phyloP scores from a whole-genome alignment of 805 yeast genomes.

The Jamesozyma rosinii region DNA sequence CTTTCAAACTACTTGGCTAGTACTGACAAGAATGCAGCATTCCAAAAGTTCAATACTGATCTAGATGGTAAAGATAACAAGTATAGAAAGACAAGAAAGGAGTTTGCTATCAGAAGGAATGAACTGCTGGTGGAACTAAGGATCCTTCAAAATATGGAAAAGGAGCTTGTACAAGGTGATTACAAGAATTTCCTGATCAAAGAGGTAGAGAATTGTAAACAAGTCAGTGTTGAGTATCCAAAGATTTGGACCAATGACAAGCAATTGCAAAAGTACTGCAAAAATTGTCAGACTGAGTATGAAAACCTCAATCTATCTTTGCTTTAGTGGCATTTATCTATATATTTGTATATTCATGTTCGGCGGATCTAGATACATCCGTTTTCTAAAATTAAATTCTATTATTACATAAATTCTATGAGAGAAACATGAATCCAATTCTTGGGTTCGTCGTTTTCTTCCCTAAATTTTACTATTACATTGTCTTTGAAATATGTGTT shows the following conservation, averaged over 20 bases:
- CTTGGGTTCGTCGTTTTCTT: constrained; percentile 15
- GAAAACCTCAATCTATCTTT: constrained; percentile 6
- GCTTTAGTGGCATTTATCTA: not conserved
- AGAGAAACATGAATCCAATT: constrained; percentile 24
- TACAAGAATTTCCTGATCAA: constrained; percentile 62
- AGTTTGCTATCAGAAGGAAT: constrained; percentile 62
- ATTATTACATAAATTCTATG: constrained; percentile 16
- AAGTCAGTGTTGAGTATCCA: constrained; percentile 25
- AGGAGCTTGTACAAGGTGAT: constrained; percentile 50
- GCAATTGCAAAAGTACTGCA: constrained; percentile 27
- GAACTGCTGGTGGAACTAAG: constrained; percentile 60
- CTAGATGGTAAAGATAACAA: constrained; percentile 10
- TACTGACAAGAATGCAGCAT: constrained; percentile 25
- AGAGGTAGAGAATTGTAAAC: constrained; percentile 50
- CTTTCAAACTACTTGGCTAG: constrained; percentile 32
- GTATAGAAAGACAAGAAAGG: constrained; percentile 32
- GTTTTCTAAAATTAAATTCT: not conserved
- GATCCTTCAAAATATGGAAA: constrained; percentile 56
- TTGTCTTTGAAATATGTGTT: constrained; percentile 38
- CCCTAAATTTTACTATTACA: constrained; percentile 34
- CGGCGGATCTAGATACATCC: not conserved
- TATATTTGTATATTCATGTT: not conserved
- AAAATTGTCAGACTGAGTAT: constrained; percentile 28
- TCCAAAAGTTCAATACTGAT: constrained; percentile 27
- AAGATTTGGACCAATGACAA: constrained; percentile 24